Base-by-base conservation (phyloP, 768 basidiomycete species). In the Lactifluus echinatus region DNA sequence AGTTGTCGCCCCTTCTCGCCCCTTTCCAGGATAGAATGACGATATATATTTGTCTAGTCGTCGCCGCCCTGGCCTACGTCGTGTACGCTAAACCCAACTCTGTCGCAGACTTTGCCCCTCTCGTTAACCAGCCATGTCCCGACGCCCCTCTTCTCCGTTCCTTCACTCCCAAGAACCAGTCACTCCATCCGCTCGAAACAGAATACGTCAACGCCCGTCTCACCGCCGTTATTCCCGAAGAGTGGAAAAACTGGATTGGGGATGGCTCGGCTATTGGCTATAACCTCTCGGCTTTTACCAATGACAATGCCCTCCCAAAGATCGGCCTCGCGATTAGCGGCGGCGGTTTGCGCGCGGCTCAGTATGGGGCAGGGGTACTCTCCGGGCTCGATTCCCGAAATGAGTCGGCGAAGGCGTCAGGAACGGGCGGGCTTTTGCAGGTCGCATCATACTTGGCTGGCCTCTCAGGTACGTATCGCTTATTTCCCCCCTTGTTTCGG, bases 321-420 rank as follows among this genome's bases (percentile, higher is more conserved):
- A 69, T 87, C 24, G 85, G 79, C 2, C 72, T 87, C 49, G 86
- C 86, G 1, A 70, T 87, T 10, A 82, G 83, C 23, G 89, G 89
- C 2, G 84, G 84, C 14, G 87, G 87, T 0, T 76, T 83, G 39
- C 75, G 89, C 37, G 79, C 86, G 0, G 84, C 85, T 0, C 78
- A 80, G 57, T 85, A 77, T 55, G 84, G 79, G 21, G 87, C 83
- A 0, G 84, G 75, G 8, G 76, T 79, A 50, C 64, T 85, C 19
- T 75, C 71, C 14, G 83, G 74, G 1, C 68, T 87, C 45, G 85
- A 89, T 70, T 77, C 78, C 24, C 72, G 84, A 37, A 87, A 87
- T 55, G 67, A 68, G 2, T 76, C 82, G 15, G 74, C 83, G 26
- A 81, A 80, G 63, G 67, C 71, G 1, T 73, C 71, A 2, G 84